Evolutionary conservation across 805 yeast genomes (phyloP).

Genomic region (Yarrowia deformans): DNA sequence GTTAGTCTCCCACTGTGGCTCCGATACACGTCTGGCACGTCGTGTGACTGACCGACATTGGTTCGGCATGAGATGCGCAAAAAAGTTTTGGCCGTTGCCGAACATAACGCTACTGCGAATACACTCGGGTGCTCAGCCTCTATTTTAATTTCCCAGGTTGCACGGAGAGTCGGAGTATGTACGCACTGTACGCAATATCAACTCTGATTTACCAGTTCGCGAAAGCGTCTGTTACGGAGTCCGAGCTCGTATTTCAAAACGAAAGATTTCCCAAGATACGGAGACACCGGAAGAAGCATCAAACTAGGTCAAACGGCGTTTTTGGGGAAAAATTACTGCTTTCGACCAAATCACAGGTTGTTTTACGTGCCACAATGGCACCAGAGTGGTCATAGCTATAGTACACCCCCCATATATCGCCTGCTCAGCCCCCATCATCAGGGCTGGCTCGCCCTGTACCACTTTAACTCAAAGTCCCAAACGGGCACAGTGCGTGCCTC

Average conservation of each 20-base stretch:
- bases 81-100: slow-evolving; percentile 9
- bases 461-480: slow-evolving; percentile 27
- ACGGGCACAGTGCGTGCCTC: not conserved
- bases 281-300: not conserved
- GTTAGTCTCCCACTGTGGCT: not conserved
- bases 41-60: not conserved
- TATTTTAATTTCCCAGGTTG: too few relatives aligned
- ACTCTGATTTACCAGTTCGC: too few relatives aligned
- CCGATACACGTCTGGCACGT: not conserved
- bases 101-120: not conserved
- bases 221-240: not conserved
- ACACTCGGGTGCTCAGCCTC: slow-evolving; percentile 9
- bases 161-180: too few relatives aligned
- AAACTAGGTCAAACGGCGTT: too few relatives aligned
- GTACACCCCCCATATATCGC: too few relatives aligned
- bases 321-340: too few relatives aligned
- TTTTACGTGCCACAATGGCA: too few relatives aligned
- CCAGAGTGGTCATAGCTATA: too few relatives aligned
- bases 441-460: slow-evolving; percentile 20
- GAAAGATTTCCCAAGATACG: too few relatives aligned
- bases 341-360: too few relatives aligned
- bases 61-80: not conserved
- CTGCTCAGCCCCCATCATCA: slow-evolving; percentile 18
- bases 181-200: too few relatives aligned
- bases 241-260: slow-evolving; percentile 13